phyloP scores from a whole-genome alignment of 306 rosid species.

The Bauhinia variegata region DNA sequence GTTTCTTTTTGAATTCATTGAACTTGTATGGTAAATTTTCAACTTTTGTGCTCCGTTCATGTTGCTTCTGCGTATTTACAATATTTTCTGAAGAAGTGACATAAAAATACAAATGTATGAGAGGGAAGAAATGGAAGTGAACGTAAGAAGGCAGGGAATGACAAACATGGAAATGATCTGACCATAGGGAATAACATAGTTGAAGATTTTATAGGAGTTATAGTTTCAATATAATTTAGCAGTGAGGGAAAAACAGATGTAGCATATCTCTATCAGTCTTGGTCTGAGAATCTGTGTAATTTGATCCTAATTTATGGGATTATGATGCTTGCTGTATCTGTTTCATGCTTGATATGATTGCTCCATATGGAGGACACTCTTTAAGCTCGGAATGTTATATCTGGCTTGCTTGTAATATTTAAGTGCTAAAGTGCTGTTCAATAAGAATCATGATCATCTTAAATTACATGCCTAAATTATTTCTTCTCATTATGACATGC shows the following conservation, averaged over 20 bases:
- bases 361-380: background rate
- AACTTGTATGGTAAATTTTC: conserved; percentile 6
- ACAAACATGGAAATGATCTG: conserved; percentile 15
- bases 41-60: conserved; percentile 9
- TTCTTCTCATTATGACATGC: conserved; percentile 16
- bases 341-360: background rate
- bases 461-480: conserved; percentile 2
- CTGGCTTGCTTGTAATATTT: conserved; percentile 2
- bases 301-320: background rate
- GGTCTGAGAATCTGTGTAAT: background rate
- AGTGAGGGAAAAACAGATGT: conserved; percentile 16
- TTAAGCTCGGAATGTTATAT: background rate
- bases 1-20: conserved; percentile 21
- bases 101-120: conserved; percentile 5
- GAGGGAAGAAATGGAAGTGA: conserved; percentile 17
- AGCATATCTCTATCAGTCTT: conserved; percentile 7
- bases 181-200: conserved; percentile 6
- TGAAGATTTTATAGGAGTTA: conserved; percentile 12
- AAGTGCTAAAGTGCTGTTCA: conserved; percentile 5
- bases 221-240: background rate
- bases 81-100: background rate
- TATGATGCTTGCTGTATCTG: conserved; percentile 12
- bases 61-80: conserved; percentile 18
- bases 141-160: background rate
- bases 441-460: conserved; percentile 6